These are phyloP conservation scores for Pleurozium schreberi DNA, from an alignment of 225 moss, liverwort and hornwort species.

Conservation along the genomic window DNA sequence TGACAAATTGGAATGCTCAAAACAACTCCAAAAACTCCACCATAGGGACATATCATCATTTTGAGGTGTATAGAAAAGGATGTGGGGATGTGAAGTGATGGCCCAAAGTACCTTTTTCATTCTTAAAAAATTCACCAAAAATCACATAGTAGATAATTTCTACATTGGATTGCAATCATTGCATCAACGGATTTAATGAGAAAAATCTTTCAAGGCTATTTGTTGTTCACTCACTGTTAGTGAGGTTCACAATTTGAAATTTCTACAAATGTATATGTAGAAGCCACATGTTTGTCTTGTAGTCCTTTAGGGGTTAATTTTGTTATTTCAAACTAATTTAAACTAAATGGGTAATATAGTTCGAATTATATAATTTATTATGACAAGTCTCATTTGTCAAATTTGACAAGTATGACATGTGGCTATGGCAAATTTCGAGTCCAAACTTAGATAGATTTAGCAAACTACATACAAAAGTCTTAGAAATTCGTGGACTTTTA, in stretches of 20 bases:
- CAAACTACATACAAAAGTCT: background rate
- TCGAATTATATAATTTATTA: no score
- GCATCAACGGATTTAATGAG: rapidly evolving
- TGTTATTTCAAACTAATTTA: background rate
- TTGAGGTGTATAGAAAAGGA: background rate
- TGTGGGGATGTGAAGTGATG: background rate
- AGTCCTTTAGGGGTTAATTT: background rate
- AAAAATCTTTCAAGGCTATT: rapidly evolving
- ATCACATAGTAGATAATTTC: rapidly evolving
- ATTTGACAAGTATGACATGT: background rate
- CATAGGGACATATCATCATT: background rate
- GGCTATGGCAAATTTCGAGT: rapidly evolving
- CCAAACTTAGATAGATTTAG: rapidly evolving
- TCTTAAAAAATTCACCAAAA: background rate
- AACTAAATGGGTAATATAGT: background rate
- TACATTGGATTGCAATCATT: rapidly evolving
- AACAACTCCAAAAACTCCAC: rapidly evolving
- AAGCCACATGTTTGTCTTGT: rapidly evolving
- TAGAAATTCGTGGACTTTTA: background rate
- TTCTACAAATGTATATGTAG: background rate
- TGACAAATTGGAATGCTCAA: background rate
- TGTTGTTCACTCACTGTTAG: background rate
- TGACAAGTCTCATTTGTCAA: no score
- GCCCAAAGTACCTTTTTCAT: background rate
- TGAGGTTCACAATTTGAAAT: background rate